Percentiles rank a stretch among this genome's conserved stretches.
phyloP scores from a whole-genome alignment of 139 green algal genomes.

The Microglena sp. region DNA sequence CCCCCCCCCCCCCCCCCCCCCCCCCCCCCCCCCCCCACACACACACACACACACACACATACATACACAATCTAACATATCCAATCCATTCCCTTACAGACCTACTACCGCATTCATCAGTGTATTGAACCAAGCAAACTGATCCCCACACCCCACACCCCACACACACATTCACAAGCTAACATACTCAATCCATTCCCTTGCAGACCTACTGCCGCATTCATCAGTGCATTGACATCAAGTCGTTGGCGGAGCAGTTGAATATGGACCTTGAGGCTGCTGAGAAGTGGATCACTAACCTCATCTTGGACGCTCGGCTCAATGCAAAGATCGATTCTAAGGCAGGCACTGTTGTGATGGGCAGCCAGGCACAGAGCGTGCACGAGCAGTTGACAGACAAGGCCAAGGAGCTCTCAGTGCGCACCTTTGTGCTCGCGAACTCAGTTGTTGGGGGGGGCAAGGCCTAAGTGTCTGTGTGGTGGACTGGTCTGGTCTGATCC shows the following conservation, averaged over 20 bases:
- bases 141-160: too few relatives aligned
- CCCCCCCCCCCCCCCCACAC: too few relatives aligned
- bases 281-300: slow-evolving; percentile 92
- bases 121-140: too few relatives aligned
- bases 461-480: too few relatives aligned
- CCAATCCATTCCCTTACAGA: too few relatives aligned
- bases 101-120: slow-evolving; percentile 70
- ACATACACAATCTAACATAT: too few relatives aligned
- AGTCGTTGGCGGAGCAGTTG: slow-evolving; percentile 69
- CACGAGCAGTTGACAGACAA: slow-evolving; percentile 78
- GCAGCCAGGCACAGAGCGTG: slow-evolving; percentile 46
- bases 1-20: too few relatives aligned
- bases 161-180: too few relatives aligned
- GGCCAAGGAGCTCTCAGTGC: slow-evolving; percentile 69
- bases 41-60: too few relatives aligned
- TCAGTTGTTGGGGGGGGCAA: slow-evolving; percentile 50
- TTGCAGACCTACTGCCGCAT: slow-evolving; percentile 43
- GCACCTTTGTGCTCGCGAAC: slow-evolving; percentile 86
- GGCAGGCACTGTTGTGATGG: slow-evolving; percentile 91
- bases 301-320: slow-evolving; percentile 85
- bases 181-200: too few relatives aligned
- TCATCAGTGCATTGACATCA: slow-evolving; percentile 86
- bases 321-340: slow-evolving; percentile 96
- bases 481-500: too few relatives aligned
- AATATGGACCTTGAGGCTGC: slow-evolving; percentile 73